Evolutionary conservation across 78 protist species (phyloP).

Genomic region (Salpingoeca rosetta): DNA sequence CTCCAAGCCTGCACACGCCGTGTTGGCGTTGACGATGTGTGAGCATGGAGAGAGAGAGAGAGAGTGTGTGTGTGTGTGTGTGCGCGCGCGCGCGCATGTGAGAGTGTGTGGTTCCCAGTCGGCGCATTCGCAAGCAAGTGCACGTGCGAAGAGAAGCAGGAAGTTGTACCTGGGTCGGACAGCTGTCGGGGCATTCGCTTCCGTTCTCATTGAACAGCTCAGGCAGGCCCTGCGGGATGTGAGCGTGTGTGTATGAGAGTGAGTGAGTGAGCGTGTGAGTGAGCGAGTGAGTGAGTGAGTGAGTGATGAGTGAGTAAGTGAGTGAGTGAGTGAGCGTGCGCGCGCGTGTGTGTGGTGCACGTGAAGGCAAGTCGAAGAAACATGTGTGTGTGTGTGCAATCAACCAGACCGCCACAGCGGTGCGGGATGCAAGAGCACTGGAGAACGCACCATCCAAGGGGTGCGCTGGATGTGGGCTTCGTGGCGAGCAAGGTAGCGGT

Average conservation of each 20-base stretch:
- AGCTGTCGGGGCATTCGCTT: slow-evolving; percentile 1
- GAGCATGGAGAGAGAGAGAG: too few species aligned
- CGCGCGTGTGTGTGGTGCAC: not conserved
- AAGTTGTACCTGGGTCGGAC: slow-evolving; percentile 28
- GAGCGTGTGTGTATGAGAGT: not conserved
- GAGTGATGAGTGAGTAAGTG: too few species aligned
- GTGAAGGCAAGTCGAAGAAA: not conserved
- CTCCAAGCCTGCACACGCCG: slow-evolving; percentile 8
- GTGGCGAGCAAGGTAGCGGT: slow-evolving; percentile 11
- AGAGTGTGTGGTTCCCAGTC: too few species aligned
- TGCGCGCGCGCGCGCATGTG: too few species aligned
- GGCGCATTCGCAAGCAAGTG: too few species aligned
- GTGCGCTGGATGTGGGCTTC: slow-evolving; percentile 8
- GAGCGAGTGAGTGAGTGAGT: not conserved
- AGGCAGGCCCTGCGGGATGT: slow-evolving; percentile 50
- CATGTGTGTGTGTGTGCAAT: not conserved
- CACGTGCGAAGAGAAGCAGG: too few species aligned
- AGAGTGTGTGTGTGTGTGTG: too few species aligned
- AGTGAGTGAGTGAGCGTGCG: not conserved
- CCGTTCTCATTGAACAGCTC: slow-evolving; percentile 77
- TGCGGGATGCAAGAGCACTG: too few species aligned
- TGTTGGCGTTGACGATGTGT: too few species aligned
- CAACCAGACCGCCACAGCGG: too few species aligned
- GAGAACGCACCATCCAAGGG: not conserved
- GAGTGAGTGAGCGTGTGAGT: not conserved